These are phyloP conservation scores for Petasospora rhodanensis DNA, from an alignment of 1,139 yeast species.

Conservation along the genomic window DNA sequence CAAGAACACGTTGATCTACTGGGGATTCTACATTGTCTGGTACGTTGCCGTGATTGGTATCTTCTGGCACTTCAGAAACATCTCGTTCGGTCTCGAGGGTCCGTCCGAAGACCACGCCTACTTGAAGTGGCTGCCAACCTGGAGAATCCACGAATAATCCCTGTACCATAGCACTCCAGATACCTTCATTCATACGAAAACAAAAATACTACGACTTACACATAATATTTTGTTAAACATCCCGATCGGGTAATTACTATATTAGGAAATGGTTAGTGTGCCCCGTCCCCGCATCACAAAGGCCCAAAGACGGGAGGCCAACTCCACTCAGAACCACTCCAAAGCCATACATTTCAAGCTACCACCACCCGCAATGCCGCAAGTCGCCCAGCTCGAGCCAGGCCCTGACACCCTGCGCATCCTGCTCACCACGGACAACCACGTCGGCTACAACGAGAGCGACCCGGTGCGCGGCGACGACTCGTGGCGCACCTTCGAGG, in stretches of 20 bases:
- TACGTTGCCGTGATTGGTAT: conserved; percentile 58
- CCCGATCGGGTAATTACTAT: no score
- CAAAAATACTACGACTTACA: no score
- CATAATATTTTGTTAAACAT: no score
- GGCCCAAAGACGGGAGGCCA: no score
- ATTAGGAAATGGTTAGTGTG: no score
- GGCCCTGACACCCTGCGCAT: conserved; percentile 68
- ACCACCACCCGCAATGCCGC: conserved; percentile 38
- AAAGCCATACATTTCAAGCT: no score
- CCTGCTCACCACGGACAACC: conserved; percentile 89
- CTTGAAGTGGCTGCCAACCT: conserved; percentile 69
- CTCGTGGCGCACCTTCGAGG: conserved; percentile 82
- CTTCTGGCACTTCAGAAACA: conserved; percentile 70
- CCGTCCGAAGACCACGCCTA: conserved; percentile 62
- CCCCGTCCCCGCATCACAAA: background rate
- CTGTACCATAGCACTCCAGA: no score
- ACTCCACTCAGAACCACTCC: no score
- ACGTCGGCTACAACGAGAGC: conserved; percentile 87
- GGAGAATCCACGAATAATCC: no score
- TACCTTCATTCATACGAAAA: no score
- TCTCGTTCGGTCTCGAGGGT: conserved; percentile 91
- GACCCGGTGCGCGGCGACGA: conserved; percentile 93
- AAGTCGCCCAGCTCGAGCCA: conserved; percentile 33
- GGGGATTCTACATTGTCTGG: conserved; percentile 36
- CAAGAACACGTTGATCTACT: conserved; percentile 28